These are phyloP conservation scores for Chondrus crispus DNA, from an alignment of 23 red algal genomes.

Conservation along the genomic window DNA sequence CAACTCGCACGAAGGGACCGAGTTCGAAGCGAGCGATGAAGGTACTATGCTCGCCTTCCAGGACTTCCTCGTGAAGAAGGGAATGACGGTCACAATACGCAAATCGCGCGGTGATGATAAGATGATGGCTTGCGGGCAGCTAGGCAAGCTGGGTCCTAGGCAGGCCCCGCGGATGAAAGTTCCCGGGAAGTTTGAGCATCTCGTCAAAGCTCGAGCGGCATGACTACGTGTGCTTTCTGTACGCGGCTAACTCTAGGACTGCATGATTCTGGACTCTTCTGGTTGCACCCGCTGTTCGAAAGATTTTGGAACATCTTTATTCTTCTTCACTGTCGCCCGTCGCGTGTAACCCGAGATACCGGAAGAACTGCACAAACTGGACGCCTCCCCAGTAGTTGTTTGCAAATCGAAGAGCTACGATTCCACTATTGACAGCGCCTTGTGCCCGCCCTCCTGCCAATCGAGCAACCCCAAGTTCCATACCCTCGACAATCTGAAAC, in stretches of 20 bases:
- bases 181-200: slow-evolving; percentile 57
- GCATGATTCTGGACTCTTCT: neutral
- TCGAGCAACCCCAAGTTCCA: slow-evolving; percentile 65
- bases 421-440: slow-evolving; percentile 47
- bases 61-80: slow-evolving; percentile 65
- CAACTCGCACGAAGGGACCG: slow-evolving; percentile 81
- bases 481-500: slow-evolving; percentile 81
- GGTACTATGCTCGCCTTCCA: slow-evolving; percentile 69
- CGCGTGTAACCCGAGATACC: slow-evolving; percentile 86
- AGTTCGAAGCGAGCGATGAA: slow-evolving; percentile 66
- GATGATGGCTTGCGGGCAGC: slow-evolving; percentile 98
- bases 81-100: slow-evolving; percentile 82
- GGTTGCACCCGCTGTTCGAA: too few relatives aligned
- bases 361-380: slow-evolving; percentile 98
- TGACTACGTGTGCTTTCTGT: neutral
- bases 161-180: slow-evolving; percentile 73
- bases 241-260: neutral
- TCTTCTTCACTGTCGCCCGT: too few relatives aligned
- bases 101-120: slow-evolving; percentile 87
- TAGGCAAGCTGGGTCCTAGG: slow-evolving; percentile 56
- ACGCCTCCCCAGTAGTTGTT: slow-evolving; percentile 98
- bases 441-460: slow-evolving; percentile 29
- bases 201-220: too few relatives aligned
- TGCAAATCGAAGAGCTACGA: slow-evolving; percentile 73
- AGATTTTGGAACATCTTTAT: too few relatives aligned